phyloP scores from a whole-genome alignment of 208 protist genomes.

The Trypanosoma platydactyli region DNA sequence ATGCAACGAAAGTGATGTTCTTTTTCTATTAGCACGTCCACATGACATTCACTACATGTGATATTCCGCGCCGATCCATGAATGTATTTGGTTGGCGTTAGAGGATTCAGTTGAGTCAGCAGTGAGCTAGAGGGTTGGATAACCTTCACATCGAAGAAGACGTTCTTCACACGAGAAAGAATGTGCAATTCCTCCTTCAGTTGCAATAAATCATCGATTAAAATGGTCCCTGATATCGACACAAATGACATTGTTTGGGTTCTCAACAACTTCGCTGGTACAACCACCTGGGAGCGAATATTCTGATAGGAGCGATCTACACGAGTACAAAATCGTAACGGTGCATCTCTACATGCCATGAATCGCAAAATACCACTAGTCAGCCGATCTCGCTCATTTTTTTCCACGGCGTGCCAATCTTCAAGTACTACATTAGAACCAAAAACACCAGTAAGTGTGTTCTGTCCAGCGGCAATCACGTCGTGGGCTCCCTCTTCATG shows the following conservation, averaged over 20 bases:
- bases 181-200: slow-evolving; percentile 28
- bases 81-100: slow-evolving; percentile 56
- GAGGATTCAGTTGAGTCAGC: slow-evolving; percentile 41
- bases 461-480: not conserved
- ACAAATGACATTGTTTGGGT: slow-evolving; percentile 39
- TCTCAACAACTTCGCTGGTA: slow-evolving; percentile 42
- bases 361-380: slow-evolving; percentile 30
- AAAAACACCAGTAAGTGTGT: not conserved
- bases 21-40: slow-evolving; percentile 45
- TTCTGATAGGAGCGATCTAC: slow-evolving; percentile 50
- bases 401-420: slow-evolving; percentile 39
- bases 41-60: slow-evolving; percentile 56
- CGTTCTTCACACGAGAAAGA: slow-evolving; percentile 44
- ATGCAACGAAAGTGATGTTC: slow-evolving; percentile 71
- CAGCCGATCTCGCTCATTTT: slow-evolving; percentile 25
- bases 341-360: slow-evolving; percentile 38
- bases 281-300: slow-evolving; percentile 34
- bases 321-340: slow-evolving; percentile 58
- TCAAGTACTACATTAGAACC: slow-evolving; percentile 1
- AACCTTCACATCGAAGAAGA: slow-evolving; percentile 49
- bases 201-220: slow-evolving; percentile 34
- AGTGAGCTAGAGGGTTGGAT: slow-evolving; percentile 61
- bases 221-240: slow-evolving; percentile 42
- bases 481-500: slow-evolving; percentile 3
- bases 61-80: slow-evolving; percentile 33